Evolutionary conservation across 1,284 basidiomycete species (phyloP).

Genomic region (Melanopsichium pennsylvanicum): DNA sequence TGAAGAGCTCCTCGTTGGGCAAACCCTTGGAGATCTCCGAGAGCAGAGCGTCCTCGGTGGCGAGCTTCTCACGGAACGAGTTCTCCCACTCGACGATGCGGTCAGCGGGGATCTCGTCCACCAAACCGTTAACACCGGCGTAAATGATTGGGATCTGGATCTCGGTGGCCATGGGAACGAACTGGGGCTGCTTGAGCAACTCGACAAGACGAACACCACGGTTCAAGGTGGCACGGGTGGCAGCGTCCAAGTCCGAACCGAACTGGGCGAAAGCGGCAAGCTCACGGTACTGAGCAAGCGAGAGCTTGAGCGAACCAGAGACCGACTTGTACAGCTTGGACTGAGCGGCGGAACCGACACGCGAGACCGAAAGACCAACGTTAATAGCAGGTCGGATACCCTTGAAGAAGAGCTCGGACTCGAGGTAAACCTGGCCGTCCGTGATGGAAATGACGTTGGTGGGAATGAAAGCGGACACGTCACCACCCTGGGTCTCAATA

Average conservation of each 20-base stretch:
- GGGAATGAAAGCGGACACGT: conserved; percentile 82
- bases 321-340: conserved; percentile 90
- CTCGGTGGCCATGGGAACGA: conserved; percentile 77
- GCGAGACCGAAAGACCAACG: conserved; percentile 99
- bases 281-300: conserved; percentile 99
- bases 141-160: conserved; percentile 98
- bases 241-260: conserved; percentile 99
- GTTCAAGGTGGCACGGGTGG: conserved; percentile 81
- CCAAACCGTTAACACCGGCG: conserved; percentile 84
- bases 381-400: conserved; percentile 99
- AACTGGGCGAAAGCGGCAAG: conserved; percentile 99
- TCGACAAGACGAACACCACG: conserved; percentile 98
- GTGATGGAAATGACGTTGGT: conserved; percentile 66
- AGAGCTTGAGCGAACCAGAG: conserved; percentile 98
- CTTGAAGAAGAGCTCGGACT: conserved; percentile 87
- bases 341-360: conserved; percentile 99
- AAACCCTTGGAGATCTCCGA: conserved; percentile 79
- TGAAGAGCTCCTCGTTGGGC: conserved; percentile 88
- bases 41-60: conserved; percentile 63
- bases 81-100: conserved; percentile 93
- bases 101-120: conserved; percentile 87
- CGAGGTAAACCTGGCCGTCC: conserved; percentile 65
- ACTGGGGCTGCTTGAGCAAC: conserved; percentile 98
- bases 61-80: conserved; percentile 80
- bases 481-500: conserved; percentile 99